These are phyloP conservation scores for Lasiodiplodia sp. DNA, from an alignment of 2,329 filamentous ascomycete species.

Conservation along the genomic window DNA sequence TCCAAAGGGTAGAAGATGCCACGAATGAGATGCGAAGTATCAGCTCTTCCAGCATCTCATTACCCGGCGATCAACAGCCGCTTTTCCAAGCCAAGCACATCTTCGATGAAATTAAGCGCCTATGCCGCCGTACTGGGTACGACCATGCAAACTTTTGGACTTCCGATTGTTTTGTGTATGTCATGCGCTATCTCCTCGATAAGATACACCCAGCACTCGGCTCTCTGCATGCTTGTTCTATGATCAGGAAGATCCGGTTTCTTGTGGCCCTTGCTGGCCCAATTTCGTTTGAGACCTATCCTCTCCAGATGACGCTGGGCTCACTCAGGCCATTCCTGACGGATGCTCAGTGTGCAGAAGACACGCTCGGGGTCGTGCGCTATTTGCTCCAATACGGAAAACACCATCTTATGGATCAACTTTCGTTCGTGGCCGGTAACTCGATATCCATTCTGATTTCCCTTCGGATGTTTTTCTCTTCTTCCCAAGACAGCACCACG, in stretches of 20 bases:
- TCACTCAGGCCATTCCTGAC: slow-evolving; percentile 79
- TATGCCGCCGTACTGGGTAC: slow-evolving; percentile 76
- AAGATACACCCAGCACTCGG: slow-evolving; percentile 84
- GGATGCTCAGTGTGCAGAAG: slow-evolving; percentile 87
- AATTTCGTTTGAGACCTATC: slow-evolving; percentile 78
- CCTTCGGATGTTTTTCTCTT: slow-evolving; percentile 76
- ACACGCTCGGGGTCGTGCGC: slow-evolving; percentile 84
- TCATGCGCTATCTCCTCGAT: slow-evolving; percentile 80
- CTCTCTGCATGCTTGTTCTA: slow-evolving; percentile 83
- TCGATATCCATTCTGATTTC: slow-evolving; percentile 81
- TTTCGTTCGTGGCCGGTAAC: slow-evolving; percentile 83
- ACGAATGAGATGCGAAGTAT: slow-evolving; percentile 74
- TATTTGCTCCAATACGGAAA: slow-evolving; percentile 78
- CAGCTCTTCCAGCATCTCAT: slow-evolving; percentile 67
- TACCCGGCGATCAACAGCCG: slow-evolving; percentile 85
- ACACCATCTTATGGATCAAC: slow-evolving; percentile 67
- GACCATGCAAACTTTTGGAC: slow-evolving; percentile 75
- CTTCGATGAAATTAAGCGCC: slow-evolving; percentile 74
- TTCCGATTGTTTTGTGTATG: slow-evolving; percentile 73
- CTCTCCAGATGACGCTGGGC: slow-evolving; percentile 88
- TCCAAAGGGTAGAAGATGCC: slow-evolving; percentile 67
- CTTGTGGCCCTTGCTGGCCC: slow-evolving; percentile 79
- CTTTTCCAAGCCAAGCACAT: slow-evolving; percentile 82
- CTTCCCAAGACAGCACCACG: slow-evolving; percentile 78
- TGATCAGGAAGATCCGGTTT: slow-evolving; percentile 85